Evolutionary conservation across 2,329 filamentous ascomycete species (phyloP).

Genomic region (Neofusicoccum parvum): DNA sequence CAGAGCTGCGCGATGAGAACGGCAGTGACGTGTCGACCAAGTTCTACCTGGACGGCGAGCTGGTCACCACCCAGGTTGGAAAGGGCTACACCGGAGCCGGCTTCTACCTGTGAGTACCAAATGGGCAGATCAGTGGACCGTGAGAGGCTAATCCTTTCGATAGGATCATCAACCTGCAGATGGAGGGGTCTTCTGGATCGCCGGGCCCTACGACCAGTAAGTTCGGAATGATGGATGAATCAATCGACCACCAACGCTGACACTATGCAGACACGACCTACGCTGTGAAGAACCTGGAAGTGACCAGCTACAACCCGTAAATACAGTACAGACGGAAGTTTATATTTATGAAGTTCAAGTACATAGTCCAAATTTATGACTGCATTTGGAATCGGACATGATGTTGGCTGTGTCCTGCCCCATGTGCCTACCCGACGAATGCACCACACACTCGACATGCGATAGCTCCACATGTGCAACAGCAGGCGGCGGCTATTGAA

Average conservation of each 20-base stretch:
- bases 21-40: constrained; percentile 55
- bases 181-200: constrained; percentile 32
- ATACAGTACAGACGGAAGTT: background rate
- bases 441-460: too few relatives aligned
- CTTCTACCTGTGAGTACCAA: constrained; percentile 30
- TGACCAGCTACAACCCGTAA: constrained; percentile 23
- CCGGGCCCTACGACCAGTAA: constrained; percentile 11
- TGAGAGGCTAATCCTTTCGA: background rate
- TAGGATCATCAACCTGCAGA: constrained; percentile 37
- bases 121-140: background rate
- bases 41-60: constrained; percentile 57
- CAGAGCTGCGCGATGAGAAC: constrained; percentile 55
- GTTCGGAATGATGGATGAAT: background rate
- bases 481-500: too few relatives aligned
- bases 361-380: background rate
- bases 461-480: too few relatives aligned
- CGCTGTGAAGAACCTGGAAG: constrained; percentile 30
- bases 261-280: constrained; percentile 27
- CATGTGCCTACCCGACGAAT: background rate
- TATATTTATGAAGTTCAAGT: background rate
- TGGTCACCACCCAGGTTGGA: constrained; percentile 55
- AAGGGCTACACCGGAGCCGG: constrained; percentile 49
- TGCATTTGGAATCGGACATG: background rate
- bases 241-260: constrained; percentile 18
- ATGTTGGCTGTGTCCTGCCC: background rate